Conservation (phyloP, 164 flowering plant species). For the Nymphaea colorata region DNA sequence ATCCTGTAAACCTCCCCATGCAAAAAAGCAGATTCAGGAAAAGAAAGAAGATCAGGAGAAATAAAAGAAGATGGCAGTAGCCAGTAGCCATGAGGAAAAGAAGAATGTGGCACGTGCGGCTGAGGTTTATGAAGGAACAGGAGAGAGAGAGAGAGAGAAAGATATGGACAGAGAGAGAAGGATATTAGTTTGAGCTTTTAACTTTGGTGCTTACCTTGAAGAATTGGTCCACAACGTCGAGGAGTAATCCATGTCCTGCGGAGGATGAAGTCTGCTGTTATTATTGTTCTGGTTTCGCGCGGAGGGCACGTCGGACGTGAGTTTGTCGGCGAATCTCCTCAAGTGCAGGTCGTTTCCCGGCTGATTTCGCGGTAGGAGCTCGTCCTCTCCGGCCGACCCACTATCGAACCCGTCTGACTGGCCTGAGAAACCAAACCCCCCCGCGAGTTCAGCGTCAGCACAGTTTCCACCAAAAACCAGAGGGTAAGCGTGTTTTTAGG, state of each 20-base stretch:
- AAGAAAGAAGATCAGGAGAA: not conserved
- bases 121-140: not conserved
- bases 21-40: not conserved
- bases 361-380: slow-evolving; percentile 13
- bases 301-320: not conserved
- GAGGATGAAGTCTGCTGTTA: not conserved
- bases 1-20: not conserved
- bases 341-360: slow-evolving; percentile 9
- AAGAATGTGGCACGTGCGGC: not conserved
- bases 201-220: slow-evolving; percentile 24
- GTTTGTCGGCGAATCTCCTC: slow-evolving; percentile 3
- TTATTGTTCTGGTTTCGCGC: not conserved
- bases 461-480: not conserved
- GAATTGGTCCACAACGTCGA: slow-evolving; percentile 44
- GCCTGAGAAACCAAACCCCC: slow-evolving; percentile 12
- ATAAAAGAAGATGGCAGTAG: too few species aligned
- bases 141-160: slow-evolving; percentile 1
- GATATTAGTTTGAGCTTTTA: too few species aligned
- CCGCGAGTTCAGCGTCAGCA: not conserved
- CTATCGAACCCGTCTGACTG: slow-evolving; percentile 41
- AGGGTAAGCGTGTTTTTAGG: not conserved
- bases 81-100: not conserved
- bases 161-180: not conserved
- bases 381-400: slow-evolving; percentile 42
- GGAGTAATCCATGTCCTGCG: slow-evolving; percentile 22